phyloP scores from a whole-genome alignment of 2,329 filamentous ascomycete species.

The Fusarium brevicatenulatum region DNA sequence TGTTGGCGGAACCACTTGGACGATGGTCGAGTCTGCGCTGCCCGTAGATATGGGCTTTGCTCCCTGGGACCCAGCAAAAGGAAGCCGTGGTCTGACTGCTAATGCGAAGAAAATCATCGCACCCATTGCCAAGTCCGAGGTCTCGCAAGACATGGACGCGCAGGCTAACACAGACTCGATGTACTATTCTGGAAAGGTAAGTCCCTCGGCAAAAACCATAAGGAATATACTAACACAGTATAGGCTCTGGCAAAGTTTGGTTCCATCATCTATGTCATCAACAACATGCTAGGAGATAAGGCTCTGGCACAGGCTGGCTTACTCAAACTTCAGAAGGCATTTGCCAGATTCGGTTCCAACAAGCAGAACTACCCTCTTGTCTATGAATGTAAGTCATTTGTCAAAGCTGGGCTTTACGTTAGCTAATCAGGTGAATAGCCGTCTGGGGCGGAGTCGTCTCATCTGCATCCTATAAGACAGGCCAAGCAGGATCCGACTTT shows the following conservation, averaged over 20 bases:
- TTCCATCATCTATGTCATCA: slow-evolving; percentile 70
- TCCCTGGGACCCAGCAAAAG: slow-evolving; percentile 74
- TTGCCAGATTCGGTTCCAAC: slow-evolving; percentile 73
- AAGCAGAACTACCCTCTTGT: slow-evolving; percentile 73
- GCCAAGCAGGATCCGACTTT: slow-evolving; percentile 80
- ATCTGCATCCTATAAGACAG: slow-evolving; percentile 75
- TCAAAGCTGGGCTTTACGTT: background rate
- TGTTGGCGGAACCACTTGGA: slow-evolving; percentile 78
- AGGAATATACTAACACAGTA: slow-evolving; percentile 10
- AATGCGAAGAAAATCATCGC: slow-evolving; percentile 69
- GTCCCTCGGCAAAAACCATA: background rate
- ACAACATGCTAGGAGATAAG: slow-evolving; percentile 70
- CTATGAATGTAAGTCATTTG: slow-evolving; percentile 64
- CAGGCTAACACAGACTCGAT: slow-evolving; percentile 84
- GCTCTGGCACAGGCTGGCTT: slow-evolving; percentile 68
- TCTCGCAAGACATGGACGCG: slow-evolving; percentile 77
- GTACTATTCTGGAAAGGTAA: slow-evolving; percentile 90
- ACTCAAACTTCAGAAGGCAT: slow-evolving; percentile 70
- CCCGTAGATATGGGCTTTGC: slow-evolving; percentile 79
- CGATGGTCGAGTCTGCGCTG: slow-evolving; percentile 77
- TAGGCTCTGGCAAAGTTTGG: slow-evolving; percentile 81
- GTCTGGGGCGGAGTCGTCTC: slow-evolving; percentile 86
- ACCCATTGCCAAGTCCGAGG: slow-evolving; percentile 74
- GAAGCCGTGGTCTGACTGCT: slow-evolving; percentile 60
- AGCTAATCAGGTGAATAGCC: slow-evolving; percentile 49